phyloP scores from a whole-genome alignment of 208 protist species.

The Trypanosoma vivax region DNA sequence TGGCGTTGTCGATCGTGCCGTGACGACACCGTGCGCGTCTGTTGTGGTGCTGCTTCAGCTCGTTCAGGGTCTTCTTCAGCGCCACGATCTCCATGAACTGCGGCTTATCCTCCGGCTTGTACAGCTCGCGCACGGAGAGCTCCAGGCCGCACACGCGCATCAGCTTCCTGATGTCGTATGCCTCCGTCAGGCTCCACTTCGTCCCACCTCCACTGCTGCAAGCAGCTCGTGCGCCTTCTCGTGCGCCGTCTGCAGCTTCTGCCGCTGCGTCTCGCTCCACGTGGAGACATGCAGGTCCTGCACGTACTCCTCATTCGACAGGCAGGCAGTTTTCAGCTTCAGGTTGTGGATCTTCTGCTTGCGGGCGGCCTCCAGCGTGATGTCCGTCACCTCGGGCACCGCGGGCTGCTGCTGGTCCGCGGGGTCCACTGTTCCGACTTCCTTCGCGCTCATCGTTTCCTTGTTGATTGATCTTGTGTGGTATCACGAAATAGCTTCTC shows the following conservation, averaged over 20 bases:
- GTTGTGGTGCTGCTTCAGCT: constrained; percentile 55
- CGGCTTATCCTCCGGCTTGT: constrained; percentile 53
- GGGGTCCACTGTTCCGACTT: constrained; percentile 1
- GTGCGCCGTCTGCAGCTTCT: constrained; percentile 44
- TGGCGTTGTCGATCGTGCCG: constrained; percentile 42
- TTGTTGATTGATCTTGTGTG: not conserved
- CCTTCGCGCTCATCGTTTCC: constrained; percentile 9
- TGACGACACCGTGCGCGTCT: constrained; percentile 45
- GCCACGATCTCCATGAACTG: constrained; percentile 45
- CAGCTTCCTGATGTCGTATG: constrained; percentile 56
- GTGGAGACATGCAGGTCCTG: constrained; percentile 51
- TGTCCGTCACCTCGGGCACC: constrained; percentile 33
- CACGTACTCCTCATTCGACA: constrained; percentile 47
- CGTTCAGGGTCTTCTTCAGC: constrained; percentile 40
- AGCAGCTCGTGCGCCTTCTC: constrained; percentile 40
- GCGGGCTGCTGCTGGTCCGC: constrained; percentile 16
- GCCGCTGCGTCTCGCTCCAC: constrained; percentile 50
- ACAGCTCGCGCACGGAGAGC: constrained; percentile 43
- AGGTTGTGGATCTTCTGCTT: constrained; percentile 54
- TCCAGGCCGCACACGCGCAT: constrained; percentile 47
- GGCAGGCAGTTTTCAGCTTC: constrained; percentile 39
- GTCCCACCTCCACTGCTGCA: constrained; percentile 30
- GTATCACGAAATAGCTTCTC: no score
- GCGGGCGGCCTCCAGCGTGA: constrained; percentile 44
- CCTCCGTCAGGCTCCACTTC: constrained; percentile 46